Evolutionary conservation across 2,329 filamentous ascomycete genomes (phyloP), one percentile per base, ranked within the genome.

Genomic region (Curvularia sp.): DNA sequence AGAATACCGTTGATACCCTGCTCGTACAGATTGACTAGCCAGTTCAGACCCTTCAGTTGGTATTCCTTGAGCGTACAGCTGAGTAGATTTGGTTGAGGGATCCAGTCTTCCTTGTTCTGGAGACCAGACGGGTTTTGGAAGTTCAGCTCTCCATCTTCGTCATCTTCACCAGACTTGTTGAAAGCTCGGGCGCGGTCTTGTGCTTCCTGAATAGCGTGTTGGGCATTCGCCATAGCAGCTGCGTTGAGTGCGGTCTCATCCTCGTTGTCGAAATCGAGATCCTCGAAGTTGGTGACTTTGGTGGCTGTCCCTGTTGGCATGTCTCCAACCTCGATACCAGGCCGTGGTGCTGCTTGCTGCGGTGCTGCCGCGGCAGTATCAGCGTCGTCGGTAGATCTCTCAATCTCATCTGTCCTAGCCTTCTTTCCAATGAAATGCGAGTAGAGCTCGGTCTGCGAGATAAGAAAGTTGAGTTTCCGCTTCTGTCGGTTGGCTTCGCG

Each of bases 381-480:
- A 49, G 90, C 88, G 71, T 93, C 92, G 71, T 95, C 92, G 21
- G 92, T 95, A 48, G 91, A 94, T 59, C 90, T 85, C 79, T 99
- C 93, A 47, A 97, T 92, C 74, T 98, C 93, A 68, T 95, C 90
- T 1, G 94, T 98, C 81, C 97, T 97, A 80, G 98, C 96, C 83
- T 99, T 99, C 82, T 97, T 96, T 77, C 95, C 94, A 70, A 99
- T 97, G 79, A 99, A 99, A 83, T 99, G 95, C 41, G 94, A 98
- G 82, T 99, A 99, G 49, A 99, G 85, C 77, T 99, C 95, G 0
- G 95, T 99, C 80, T 99, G 95, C 1, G 94, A 97, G 77, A 99
- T 99, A 64, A 99, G 85, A 84, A 99, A 99, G 80, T 99, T 98
- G 76, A 99, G 91, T 82, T 99, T 99, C 71, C 95, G 89, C 86